These are phyloP conservation scores for Fusarium beomiforme DNA, from an alignment of 2,329 filamentous ascomycete species.

Conservation along the genomic window DNA sequence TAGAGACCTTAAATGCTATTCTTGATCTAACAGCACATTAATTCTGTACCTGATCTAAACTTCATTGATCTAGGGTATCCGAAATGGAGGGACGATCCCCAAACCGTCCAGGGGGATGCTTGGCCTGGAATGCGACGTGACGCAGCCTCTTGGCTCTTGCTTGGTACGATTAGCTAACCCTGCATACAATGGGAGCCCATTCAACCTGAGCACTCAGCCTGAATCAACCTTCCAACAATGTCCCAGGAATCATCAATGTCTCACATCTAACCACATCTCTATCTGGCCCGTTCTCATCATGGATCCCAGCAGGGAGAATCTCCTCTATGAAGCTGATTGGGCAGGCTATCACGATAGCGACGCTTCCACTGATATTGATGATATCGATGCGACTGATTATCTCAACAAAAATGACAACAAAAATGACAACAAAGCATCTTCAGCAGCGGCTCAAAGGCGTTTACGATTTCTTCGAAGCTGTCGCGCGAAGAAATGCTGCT, in stretches of 20 bases:
- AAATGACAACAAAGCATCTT: neutral
- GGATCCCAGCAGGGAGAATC: slow-evolving; percentile 48
- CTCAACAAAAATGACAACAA: slow-evolving; percentile 36
- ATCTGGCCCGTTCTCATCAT: slow-evolving; percentile 11
- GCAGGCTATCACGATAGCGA: slow-evolving; percentile 38
- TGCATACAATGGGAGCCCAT: neutral
- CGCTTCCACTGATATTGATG: slow-evolving; percentile 42
- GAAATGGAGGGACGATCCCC: neutral
- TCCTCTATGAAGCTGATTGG: slow-evolving; percentile 40
- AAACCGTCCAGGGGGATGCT: slow-evolving; percentile 13
- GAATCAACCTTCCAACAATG: neutral
- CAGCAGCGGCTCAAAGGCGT: neutral
- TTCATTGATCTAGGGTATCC: slow-evolving; percentile 17
- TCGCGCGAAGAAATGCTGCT: slow-evolving; percentile 32
- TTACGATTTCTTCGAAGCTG: slow-evolving; percentile 24
- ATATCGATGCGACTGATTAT: slow-evolving; percentile 47
- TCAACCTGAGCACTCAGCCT: neutral
- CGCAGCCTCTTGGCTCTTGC: slow-evolving; percentile 9
- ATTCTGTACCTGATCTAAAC: neutral
- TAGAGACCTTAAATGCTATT: rapidly evolving
- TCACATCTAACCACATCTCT: neutral
- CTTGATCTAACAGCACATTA: rapidly evolving
- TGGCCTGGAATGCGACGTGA: slow-evolving; percentile 31
- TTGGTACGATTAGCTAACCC: slow-evolving; percentile 28
- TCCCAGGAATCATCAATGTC: slow-evolving; percentile 3